Evolutionary conservation across 2,329 filamentous ascomycete species (phyloP).

Genomic region (Microdochium paspali): DNA sequence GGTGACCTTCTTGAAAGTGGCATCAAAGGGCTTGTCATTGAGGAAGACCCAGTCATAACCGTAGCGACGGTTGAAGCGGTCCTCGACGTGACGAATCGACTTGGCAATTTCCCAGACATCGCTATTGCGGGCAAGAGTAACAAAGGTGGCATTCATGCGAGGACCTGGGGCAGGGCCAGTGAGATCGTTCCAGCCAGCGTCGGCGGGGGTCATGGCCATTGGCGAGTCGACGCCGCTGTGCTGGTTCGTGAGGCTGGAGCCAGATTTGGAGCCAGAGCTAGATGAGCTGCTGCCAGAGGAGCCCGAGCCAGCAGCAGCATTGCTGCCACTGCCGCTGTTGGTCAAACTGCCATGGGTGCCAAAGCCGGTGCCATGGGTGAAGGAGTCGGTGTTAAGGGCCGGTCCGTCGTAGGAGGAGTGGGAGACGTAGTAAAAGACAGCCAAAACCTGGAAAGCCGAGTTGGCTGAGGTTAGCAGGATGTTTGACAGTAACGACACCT

Average conservation of each 20-base stretch:
- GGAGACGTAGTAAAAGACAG: constrained; percentile 76
- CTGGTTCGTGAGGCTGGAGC: constrained; percentile 12
- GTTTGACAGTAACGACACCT: constrained; percentile 6
- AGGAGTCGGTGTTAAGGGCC: constrained; percentile 28
- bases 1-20: constrained; percentile 88
- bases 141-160: constrained; percentile 94
- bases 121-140: constrained; percentile 84
- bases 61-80: constrained; percentile 94
- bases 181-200: constrained; percentile 43
- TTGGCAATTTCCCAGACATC: constrained; percentile 96
- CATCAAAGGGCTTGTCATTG: constrained; percentile 91
- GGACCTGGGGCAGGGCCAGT: constrained; percentile 49
- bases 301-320: constrained; percentile 7
- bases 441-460: constrained; percentile 39
- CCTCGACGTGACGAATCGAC: constrained; percentile 93
- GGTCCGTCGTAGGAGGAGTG: constrained; percentile 38
- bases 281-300: constrained; percentile 13
- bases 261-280: constrained; percentile 1
- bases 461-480: constrained; percentile 11
- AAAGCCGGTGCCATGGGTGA: constrained; percentile 10
- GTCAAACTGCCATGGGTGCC: constrained; percentile 9
- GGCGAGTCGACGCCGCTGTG: constrained; percentile 32
- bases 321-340: constrained; percentile 11
- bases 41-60: constrained; percentile 99
- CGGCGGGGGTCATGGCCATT: constrained; percentile 41